Percentiles rank a stretch among this genome's conserved stretches.
These are phyloP conservation scores for Leccinum sublutescens DNA, from an alignment of 768 basidiomycete genomes.

Conservation along the genomic window DNA sequence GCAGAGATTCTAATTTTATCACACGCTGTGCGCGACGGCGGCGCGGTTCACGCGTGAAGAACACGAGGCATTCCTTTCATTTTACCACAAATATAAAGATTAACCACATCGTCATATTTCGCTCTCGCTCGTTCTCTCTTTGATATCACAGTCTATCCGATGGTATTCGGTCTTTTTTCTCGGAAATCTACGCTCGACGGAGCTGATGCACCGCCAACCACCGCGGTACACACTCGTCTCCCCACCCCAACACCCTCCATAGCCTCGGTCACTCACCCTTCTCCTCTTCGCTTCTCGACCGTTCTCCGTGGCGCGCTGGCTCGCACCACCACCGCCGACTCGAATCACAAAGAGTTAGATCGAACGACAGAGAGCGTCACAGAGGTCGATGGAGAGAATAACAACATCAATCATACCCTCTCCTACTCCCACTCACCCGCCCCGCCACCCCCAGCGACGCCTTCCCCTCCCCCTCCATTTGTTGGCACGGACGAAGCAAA, in stretches of 20 bases:
- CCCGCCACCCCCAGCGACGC: slow-evolving; percentile 30
- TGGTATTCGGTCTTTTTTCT: too few species aligned
- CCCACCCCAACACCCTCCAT: slow-evolving; percentile 56
- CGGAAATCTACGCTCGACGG: too few species aligned
- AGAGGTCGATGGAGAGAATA: slow-evolving; percentile 1
- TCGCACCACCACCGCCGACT: slow-evolving; percentile 22
- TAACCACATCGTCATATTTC: neutral
- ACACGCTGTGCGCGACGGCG: neutral
- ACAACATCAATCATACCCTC: neutral
- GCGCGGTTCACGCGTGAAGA: slow-evolving; percentile 14
- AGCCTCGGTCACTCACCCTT: slow-evolving; percentile 28
- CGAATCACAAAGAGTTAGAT: slow-evolving; percentile 19
- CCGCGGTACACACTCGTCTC: slow-evolving; percentile 32
- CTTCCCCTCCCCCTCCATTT: slow-evolving; percentile 32
- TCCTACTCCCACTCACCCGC: slow-evolving; percentile 8
- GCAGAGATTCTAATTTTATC: slow-evolving; percentile 3
- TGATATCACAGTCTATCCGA: neutral
- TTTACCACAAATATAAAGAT: slow-evolving; percentile 6
- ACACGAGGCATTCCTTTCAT: slow-evolving; percentile 25
- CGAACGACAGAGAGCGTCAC: slow-evolving; percentile 3
- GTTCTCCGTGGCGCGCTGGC: slow-evolving; percentile 12
- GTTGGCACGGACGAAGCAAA: slow-evolving; percentile 41
- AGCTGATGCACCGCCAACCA: neutral
- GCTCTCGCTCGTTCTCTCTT: too few species aligned
- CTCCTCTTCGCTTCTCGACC: slow-evolving; percentile 24